Conservation (phyloP, 1,284 basidiomycete genomes). For the Moniliella sp. region DNA sequence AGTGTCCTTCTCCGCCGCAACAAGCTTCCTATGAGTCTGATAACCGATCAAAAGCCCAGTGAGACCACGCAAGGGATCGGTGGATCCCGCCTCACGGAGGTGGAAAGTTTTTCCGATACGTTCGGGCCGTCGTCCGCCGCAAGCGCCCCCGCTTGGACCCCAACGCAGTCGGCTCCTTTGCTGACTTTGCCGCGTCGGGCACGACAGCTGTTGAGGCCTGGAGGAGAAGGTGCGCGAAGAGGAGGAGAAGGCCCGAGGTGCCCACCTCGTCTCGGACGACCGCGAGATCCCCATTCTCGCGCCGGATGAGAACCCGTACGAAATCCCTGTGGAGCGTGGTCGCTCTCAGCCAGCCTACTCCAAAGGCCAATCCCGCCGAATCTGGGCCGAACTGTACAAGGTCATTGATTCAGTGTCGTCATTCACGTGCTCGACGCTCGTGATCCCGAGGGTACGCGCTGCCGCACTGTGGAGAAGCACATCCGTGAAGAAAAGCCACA, state of each 20-base stretch:
- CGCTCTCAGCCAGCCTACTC: conserved; percentile 29
- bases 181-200: conserved; percentile 21
- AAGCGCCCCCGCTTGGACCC: conserved; percentile 30
- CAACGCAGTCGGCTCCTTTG: conserved; percentile 18
- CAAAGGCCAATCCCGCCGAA: conserved; percentile 40
- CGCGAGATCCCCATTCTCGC: conserved; percentile 19
- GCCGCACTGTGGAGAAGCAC: conserved; percentile 79
- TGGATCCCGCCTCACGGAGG: conserved; percentile 10
- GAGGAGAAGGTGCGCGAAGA: conserved; percentile 10
- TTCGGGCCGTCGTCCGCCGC: conserved; percentile 29
- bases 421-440: conserved; percentile 87
- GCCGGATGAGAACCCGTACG: conserved; percentile 20
- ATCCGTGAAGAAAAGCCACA: conserved; percentile 91
- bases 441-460: conserved; percentile 87
- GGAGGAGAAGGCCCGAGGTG: conserved; percentile 20
- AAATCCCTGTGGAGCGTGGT: conserved; percentile 25
- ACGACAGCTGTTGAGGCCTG: conserved; percentile 12
- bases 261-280: conserved; percentile 24
- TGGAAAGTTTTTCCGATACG: conserved; percentile 25
- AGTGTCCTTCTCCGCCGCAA: conserved; percentile 25
- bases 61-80: not conserved
- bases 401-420: conserved; percentile 92
- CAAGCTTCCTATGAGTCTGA: conserved; percentile 31
- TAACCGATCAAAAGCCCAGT: conserved; percentile 18
- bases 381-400: conserved; percentile 96